Percentiles rank a stretch among this genome's conserved stretches.
Evolutionary conservation across 805 yeast species (phyloP).

Genomic region (Kazachstania africana): DNA sequence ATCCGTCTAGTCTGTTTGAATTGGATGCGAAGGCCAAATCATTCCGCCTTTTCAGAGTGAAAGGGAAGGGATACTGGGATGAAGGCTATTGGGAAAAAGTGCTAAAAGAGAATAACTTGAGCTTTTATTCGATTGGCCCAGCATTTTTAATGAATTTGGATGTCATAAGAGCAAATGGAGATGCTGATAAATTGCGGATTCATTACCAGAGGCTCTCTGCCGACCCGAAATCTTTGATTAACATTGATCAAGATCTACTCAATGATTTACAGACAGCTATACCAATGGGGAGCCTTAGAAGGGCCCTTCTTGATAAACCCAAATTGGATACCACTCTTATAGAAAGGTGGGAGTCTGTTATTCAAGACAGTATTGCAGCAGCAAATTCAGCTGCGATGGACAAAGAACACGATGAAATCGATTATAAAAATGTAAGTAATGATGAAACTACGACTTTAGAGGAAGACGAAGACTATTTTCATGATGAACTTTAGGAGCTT

Average conservation of each 20-base stretch:
- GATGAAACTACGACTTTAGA: too few species aligned
- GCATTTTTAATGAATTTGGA: slow-evolving; percentile 69
- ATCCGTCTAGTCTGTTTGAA: slow-evolving; percentile 52
- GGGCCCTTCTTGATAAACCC: not conserved
- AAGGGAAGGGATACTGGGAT: slow-evolving; percentile 80
- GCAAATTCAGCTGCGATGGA: too few species aligned
- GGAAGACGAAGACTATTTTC: too few species aligned
- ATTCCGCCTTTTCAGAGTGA: slow-evolving; percentile 67
- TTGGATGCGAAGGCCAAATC: slow-evolving; percentile 19
- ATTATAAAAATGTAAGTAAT: too few species aligned
- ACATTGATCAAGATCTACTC: slow-evolving; percentile 89
- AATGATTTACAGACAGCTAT: slow-evolving; percentile 64
- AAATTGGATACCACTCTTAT: not conserved
- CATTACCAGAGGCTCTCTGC: slow-evolving; percentile 76
- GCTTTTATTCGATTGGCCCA: slow-evolving; percentile 74
- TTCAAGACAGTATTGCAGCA: not conserved
- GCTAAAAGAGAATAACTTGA: slow-evolving; percentile 39
- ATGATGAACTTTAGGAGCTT: too few species aligned
- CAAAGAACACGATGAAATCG: too few species aligned
- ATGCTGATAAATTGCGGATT: slow-evolving; percentile 71
- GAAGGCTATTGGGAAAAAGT: slow-evolving; percentile 77
- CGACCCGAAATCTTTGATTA: slow-evolving; percentile 69
- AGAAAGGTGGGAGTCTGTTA: not conserved
- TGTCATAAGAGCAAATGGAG: slow-evolving; percentile 48
- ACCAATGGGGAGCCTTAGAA: slow-evolving; percentile 7